Conservation (phyloP, 805 yeast species). For the Kuraishia floccosa region DNA sequence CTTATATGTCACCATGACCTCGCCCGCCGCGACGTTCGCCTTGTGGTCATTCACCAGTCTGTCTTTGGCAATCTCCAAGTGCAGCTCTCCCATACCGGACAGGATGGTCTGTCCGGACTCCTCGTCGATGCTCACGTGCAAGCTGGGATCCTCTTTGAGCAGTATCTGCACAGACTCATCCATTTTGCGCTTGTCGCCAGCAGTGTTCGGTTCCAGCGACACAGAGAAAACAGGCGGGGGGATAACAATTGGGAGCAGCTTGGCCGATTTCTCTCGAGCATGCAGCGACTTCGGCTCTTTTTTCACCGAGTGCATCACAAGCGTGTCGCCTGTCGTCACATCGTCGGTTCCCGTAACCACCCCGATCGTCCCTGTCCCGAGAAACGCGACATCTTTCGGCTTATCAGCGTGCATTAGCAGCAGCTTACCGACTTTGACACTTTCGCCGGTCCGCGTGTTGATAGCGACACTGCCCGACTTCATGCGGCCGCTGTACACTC, state of each 20-base stretch:
- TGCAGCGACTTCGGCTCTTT: slow-evolving; percentile 22
- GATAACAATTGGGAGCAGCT: slow-evolving; percentile 62
- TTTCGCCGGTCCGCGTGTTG: slow-evolving; percentile 61
- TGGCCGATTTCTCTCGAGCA: slow-evolving; percentile 29
- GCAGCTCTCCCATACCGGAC: slow-evolving; percentile 97
- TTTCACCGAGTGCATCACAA: slow-evolving; percentile 48
- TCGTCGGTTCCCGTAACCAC: slow-evolving; percentile 67
- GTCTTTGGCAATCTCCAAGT: slow-evolving; percentile 78
- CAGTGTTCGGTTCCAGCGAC: slow-evolving; percentile 69
- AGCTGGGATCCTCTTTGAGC: slow-evolving; percentile 85
- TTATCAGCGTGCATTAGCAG: slow-evolving; percentile 82
- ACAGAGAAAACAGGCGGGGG: slow-evolving; percentile 94
- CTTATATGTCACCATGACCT: slow-evolving; percentile 82
- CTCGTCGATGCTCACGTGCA: slow-evolving; percentile 60
- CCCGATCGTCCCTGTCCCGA: slow-evolving; percentile 80
- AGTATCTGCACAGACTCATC: slow-evolving; percentile 56
- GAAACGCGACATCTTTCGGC: slow-evolving; percentile 56
- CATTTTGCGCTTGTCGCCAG: slow-evolving; percentile 70
- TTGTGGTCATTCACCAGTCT: slow-evolving; percentile 71
- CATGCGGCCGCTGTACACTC: slow-evolving; percentile 80
- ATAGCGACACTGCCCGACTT: slow-evolving; percentile 48
- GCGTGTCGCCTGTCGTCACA: slow-evolving; percentile 84
- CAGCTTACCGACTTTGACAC: slow-evolving; percentile 55
- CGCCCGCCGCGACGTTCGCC: slow-evolving; percentile 72
- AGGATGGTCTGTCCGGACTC: slow-evolving; percentile 83